Percentiles rank a stretch among this genome's conserved stretches.
Evolutionary conservation across 2,329 filamentous ascomycete species (phyloP).

Genomic region (Endoconidiophora laricicola): DNA sequence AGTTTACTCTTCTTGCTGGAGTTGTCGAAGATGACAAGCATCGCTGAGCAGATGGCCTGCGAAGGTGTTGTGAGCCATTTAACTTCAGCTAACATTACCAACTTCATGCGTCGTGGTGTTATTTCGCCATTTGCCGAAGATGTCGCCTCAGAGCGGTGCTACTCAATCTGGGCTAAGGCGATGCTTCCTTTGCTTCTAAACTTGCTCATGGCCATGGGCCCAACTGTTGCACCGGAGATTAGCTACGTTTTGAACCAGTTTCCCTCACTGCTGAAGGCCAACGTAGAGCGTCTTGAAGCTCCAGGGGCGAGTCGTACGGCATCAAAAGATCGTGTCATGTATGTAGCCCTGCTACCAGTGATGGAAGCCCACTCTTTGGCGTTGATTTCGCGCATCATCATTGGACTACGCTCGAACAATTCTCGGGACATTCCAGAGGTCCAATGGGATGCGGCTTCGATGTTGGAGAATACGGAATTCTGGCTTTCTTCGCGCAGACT

Average conservation of each 20-base stretch:
- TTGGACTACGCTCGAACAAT: constrained; percentile 46
- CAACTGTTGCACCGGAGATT: constrained; percentile 69
- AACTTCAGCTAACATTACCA: constrained; percentile 61
- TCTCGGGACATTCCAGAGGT: constrained; percentile 54
- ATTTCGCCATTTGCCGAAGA: constrained; percentile 67
- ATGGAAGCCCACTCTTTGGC: constrained; percentile 66
- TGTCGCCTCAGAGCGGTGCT: constrained; percentile 53
- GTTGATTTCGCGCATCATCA: constrained; percentile 57
- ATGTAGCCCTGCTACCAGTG: constrained; percentile 55
- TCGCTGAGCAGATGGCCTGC: constrained; percentile 81
- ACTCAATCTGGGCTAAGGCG: constrained; percentile 78
- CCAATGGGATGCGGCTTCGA: constrained; percentile 53
- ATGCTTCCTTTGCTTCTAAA: constrained; percentile 81
- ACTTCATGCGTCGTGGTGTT: constrained; percentile 52
- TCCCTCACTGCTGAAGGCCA: constrained; percentile 56
- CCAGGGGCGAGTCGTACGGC: constrained; percentile 36
- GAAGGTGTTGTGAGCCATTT: constrained; percentile 70
- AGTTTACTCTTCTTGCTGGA: constrained; percentile 77
- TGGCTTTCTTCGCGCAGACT: constrained; percentile 55
- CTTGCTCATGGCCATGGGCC: constrained; percentile 64
- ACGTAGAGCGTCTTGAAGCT: constrained; percentile 54
- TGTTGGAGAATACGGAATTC: constrained; percentile 72
- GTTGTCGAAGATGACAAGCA: constrained; percentile 59
- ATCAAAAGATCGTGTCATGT: constrained; percentile 31
- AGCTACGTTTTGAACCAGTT: constrained; percentile 82